These are phyloP conservation scores for Pyronema domesticum DNA, from an alignment of 495 filamentous ascomycete genomes.

Conservation along the genomic window DNA sequence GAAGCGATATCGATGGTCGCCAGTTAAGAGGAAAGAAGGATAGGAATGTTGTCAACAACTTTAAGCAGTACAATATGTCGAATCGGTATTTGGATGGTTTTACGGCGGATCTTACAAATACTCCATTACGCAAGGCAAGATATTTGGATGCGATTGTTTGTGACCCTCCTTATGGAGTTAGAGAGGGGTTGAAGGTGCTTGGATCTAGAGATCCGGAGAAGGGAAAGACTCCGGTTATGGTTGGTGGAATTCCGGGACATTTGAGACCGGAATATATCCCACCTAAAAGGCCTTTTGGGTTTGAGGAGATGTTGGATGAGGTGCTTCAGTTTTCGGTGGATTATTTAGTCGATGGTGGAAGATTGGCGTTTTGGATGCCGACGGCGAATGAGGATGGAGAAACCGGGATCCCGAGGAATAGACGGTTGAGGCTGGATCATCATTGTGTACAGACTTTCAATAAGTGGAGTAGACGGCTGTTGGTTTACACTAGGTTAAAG, in stretches of 20 bases:
- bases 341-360: conserved; percentile 63
- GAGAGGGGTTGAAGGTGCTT: conserved; percentile 77
- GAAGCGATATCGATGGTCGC: conserved; percentile 84
- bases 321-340: conserved; percentile 64
- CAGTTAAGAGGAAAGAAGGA: conserved; percentile 54
- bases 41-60: conserved; percentile 52
- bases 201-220: conserved; percentile 52
- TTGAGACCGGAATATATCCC: conserved; percentile 65
- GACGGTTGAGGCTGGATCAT: conserved; percentile 52
- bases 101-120: conserved; percentile 75
- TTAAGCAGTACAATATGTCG: conserved; percentile 59
- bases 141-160: conserved; percentile 86
- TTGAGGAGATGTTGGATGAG: conserved; percentile 72
- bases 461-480: conserved; percentile 74
- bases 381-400: conserved; percentile 65
- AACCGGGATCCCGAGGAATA: conserved; percentile 59
- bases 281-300: conserved; percentile 80
- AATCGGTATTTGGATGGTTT: conserved; percentile 54
- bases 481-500: conserved; percentile 62
- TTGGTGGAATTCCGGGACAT: conserved; percentile 54
- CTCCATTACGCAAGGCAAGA: conserved; percentile 45
- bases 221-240: conserved; percentile 40
- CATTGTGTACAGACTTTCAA: conserved; percentile 75
- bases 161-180: conserved; percentile 93
- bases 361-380: conserved; percentile 93